Evolutionary conservation across 148 eudicot species (phyloP).

Genomic region (Fagopyrum homotropicum): DNA sequence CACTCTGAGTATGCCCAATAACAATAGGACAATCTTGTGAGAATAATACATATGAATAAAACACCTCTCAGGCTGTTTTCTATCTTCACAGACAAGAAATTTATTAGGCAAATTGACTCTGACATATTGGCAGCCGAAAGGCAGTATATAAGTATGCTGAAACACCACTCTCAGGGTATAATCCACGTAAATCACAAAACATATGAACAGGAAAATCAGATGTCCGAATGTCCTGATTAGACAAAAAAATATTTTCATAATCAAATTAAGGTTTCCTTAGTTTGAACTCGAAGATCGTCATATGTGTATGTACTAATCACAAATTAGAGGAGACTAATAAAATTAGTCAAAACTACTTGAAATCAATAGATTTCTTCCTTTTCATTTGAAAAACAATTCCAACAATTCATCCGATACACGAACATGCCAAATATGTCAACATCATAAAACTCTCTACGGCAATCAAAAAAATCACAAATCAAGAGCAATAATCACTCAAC

Average conservation of each 20-base stretch:
- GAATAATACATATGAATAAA: not conserved
- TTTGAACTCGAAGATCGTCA: too few species aligned
- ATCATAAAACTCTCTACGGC: not conserved
- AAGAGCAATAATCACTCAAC: not conserved
- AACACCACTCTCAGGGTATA: not conserved
- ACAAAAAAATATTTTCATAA: not conserved
- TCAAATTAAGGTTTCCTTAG: too few species aligned
- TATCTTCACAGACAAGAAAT: not conserved
- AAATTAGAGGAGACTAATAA: not conserved
- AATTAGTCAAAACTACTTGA: not conserved
- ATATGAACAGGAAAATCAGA: not conserved
- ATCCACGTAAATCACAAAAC: not conserved
- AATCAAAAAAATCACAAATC: not conserved
- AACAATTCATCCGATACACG: not conserved
- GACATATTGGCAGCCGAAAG: not conserved
- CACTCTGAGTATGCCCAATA: not conserved
- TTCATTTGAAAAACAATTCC: not conserved
- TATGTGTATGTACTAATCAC: not conserved
- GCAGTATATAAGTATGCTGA: not conserved
- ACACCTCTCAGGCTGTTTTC: not conserved
- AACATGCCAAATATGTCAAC: not conserved
- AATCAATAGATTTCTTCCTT: not conserved
- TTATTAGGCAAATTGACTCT: not conserved
- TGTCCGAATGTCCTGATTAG: not conserved
- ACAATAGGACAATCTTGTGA: not conserved